Conservation (phyloP, 2,329 filamentous ascomycete genomes). For the Diaporthe vexans region DNA sequence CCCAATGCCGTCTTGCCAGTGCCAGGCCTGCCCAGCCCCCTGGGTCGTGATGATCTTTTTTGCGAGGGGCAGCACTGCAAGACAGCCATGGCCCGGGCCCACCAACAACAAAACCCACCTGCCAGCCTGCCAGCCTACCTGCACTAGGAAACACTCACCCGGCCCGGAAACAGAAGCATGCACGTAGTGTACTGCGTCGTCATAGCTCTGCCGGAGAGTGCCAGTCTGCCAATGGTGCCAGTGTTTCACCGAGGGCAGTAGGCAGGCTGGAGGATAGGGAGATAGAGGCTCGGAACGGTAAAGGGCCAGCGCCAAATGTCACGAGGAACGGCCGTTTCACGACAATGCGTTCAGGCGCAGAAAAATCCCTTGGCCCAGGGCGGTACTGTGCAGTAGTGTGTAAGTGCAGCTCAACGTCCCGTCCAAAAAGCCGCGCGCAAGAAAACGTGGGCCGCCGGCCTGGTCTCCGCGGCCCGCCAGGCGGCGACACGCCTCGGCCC, state of each 20-base stretch:
- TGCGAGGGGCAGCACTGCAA: no score
- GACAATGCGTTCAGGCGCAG: neutral
- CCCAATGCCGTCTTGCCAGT: slow-evolving; percentile 8
- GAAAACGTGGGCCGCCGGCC: slow-evolving; percentile 19
- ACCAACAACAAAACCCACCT: neutral
- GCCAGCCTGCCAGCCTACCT: neutral
- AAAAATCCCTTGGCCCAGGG: neutral
- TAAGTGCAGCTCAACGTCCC: slow-evolving; percentile 10
- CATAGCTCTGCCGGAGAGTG: neutral
- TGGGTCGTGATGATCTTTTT: neutral
- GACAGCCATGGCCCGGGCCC: neutral
- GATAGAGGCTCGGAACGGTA: neutral
- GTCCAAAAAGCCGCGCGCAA: slow-evolving; percentile 9
- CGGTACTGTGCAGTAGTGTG: neutral
- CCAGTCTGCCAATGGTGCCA: neutral
- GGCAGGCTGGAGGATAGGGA: no score
- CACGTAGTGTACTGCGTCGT: neutral
- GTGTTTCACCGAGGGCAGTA: neutral
- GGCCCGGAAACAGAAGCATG: neutral
- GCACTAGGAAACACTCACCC: neutral
- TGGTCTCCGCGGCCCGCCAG: slow-evolving; percentile 19
- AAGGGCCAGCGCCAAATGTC: neutral
- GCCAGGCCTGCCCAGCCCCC: slow-evolving; percentile 16
- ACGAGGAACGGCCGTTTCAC: slow-evolving; percentile 23
- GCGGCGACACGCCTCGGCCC: slow-evolving; percentile 25